Base-by-base conservation (phyloP, 2,329 filamentous ascomycete species). In the Fusarium sp. region DNA sequence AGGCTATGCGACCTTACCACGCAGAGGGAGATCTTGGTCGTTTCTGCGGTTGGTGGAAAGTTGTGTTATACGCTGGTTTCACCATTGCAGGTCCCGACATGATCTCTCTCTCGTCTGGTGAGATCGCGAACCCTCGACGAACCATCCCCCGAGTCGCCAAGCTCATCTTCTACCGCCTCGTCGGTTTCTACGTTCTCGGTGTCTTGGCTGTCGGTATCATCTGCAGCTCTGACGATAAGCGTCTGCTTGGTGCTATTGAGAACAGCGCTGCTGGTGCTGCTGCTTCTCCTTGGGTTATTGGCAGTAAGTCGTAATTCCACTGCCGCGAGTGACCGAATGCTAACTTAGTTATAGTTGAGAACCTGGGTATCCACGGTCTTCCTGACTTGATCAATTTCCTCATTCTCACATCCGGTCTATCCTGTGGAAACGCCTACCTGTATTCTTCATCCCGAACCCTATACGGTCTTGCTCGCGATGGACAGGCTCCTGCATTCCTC, bases 101-200 rank as follows among this genome's bases (percentile, higher is more conserved):
- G 77, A 87, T 91, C 64, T 80, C 83, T 26, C 83, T 88, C 47
- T 79, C 82, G 2, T 78, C 80, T 3, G 82, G 81, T 43, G 89
- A 92, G 77, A 85, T 89, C 19, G 84, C 89, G 70, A 89, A 91
- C 73, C 89, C 89, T 3, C 84, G 89, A 40, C 77, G 79, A 23
- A 85, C 88, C 28, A 87, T 94, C 77, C 90, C 90, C 1, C 85
- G 84, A 58, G 90, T 91, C 2, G 92, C 86, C 79, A 92, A 91
- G 67, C 88, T 88, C 44, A 89, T 92, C 32, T 92, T 93, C 77
- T 92, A 90, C 76, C 88, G 91, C 47, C 81, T 93, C 30, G 89
- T 89, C 1, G 78, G 84, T 2, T 92, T 93, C 78, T 93, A 92
- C 77, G 84, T 92, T n/a, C 81, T 93, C 74, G 67, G 81, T 82